Evolutionary conservation across 768 basidiomycete genomes (phyloP).

Genomic region (Suillus americanus): DNA sequence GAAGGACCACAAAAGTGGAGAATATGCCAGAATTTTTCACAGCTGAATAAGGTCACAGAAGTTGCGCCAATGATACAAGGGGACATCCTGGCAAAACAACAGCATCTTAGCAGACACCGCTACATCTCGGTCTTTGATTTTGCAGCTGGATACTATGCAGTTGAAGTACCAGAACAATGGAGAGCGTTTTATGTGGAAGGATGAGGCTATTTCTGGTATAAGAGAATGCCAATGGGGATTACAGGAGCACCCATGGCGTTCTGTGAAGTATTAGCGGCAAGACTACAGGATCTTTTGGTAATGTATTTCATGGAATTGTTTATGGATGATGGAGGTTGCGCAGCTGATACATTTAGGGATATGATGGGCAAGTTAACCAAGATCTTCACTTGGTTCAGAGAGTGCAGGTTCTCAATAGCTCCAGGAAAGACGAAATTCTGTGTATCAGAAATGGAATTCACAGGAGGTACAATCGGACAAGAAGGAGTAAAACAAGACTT

Average conservation of each 20-base stretch:
- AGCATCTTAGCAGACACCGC: constrained; percentile 15
- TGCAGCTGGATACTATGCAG: constrained; percentile 23
- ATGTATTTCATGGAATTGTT: too few relatives aligned
- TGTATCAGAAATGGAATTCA: too few relatives aligned
- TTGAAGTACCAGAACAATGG: constrained; percentile 12
- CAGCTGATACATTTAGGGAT: too few relatives aligned
- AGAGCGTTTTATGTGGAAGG: constrained; percentile 23
- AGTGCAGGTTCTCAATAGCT: too few relatives aligned
- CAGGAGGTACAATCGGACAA: too few relatives aligned
- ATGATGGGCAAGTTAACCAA: too few relatives aligned
- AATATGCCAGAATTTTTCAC: constrained; percentile 19
- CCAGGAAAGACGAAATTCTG: too few relatives aligned
- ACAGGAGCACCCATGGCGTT: constrained; percentile 25
- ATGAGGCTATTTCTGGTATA: constrained; percentile 20
- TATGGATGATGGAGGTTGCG: too few relatives aligned
- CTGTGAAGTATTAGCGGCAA: not conserved
- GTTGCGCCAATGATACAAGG: constrained; percentile 22
- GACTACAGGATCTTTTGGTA: not conserved
- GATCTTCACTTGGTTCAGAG: too few relatives aligned
- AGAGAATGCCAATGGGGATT: constrained; percentile 24
- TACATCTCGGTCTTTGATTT: constrained; percentile 21
- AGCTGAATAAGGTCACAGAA: constrained; percentile 20
- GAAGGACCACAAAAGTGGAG: constrained; percentile 23
- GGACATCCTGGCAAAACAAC: constrained; percentile 21
- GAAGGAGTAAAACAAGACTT: too few relatives aligned